Evolutionary conservation across 345 rosid genomes (phyloP).

Genomic region (Aethionema arabicum): DNA sequence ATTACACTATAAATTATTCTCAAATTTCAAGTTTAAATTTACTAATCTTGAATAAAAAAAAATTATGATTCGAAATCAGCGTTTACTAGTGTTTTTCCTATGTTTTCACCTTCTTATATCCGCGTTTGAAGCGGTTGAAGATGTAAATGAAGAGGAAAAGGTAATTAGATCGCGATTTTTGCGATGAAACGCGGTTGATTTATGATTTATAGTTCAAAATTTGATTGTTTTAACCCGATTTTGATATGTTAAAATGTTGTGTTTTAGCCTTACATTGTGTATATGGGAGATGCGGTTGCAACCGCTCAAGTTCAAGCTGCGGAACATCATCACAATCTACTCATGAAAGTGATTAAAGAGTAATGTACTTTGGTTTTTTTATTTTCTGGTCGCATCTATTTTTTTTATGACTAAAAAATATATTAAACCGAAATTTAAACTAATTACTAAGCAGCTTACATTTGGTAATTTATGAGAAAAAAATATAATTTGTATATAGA

Average conservation of each 20-base stretch:
- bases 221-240: not conserved
- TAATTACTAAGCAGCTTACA: too few relatives aligned
- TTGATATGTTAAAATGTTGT: constrained; percentile 4
- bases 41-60: constrained; percentile 17
- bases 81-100: constrained; percentile 26
- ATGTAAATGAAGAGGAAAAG: constrained; percentile 29
- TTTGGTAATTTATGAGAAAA: too few relatives aligned
- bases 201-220: too few relatives aligned
- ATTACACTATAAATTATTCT: too few relatives aligned
- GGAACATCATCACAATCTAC: constrained; percentile 54
- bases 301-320: constrained; percentile 22
- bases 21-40: constrained; percentile 1
- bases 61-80: constrained; percentile 16
- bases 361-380: constrained; percentile 19
- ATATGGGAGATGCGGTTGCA: constrained; percentile 67
- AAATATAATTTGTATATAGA: too few relatives aligned
- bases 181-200: not conserved
- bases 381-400: too few relatives aligned
- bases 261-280: constrained; percentile 67
- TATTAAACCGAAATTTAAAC: too few relatives aligned
- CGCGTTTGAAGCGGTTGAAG: not conserved
- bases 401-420: too few relatives aligned
- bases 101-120: not conserved
- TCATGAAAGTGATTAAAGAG: constrained; percentile 57
- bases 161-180: constrained; percentile 3